These are phyloP conservation scores for Zea mays DNA, from an alignment of 176 grass and related monocot species.

Conservation along the genomic window DNA sequence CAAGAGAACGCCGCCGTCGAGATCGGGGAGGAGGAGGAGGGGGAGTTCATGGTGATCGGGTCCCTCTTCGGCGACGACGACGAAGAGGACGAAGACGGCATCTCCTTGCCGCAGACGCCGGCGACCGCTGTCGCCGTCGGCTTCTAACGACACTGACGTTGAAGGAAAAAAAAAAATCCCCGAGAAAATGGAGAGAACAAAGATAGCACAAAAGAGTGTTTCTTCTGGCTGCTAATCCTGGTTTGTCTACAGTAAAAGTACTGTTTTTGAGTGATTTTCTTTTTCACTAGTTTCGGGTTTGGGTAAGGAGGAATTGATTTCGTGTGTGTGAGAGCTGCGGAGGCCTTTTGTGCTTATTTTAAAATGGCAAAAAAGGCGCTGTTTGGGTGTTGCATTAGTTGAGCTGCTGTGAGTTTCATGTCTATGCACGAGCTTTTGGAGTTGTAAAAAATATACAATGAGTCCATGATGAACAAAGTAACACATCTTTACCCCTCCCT, in stretches of 20 bases:
- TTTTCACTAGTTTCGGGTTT: constrained; percentile 26
- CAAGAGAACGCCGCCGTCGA: constrained; percentile 24
- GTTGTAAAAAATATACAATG: neutral
- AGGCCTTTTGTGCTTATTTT: constrained; percentile 49
- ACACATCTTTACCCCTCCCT: neutral
- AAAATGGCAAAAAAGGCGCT: constrained; percentile 48
- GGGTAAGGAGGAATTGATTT: constrained; percentile 32
- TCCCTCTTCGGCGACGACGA: constrained; percentile 56
- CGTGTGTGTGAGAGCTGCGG: constrained; percentile 23
- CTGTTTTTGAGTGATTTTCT: neutral
- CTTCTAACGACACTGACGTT: constrained; percentile 40
- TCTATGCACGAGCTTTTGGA: neutral
- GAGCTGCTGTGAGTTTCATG: constrained; percentile 33
- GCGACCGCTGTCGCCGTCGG: constrained; percentile 32
- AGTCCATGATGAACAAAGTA: constrained; percentile 26
- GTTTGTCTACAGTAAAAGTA: constrained; percentile 5
- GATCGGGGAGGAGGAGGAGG: constrained; percentile 39
- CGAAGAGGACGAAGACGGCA: constrained; percentile 31
- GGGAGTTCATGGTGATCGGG: constrained; percentile 59
- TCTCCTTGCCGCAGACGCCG: constrained; percentile 46
- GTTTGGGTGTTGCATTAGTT: constrained; percentile 35
- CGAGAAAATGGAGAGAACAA: neutral
- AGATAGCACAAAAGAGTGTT: neutral
- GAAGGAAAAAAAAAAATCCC: neutral
- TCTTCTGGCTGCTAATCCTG: neutral